phyloP scores from a whole-genome alignment of 768 basidiomycete species.

The Botryobasidium botryosum region DNA sequence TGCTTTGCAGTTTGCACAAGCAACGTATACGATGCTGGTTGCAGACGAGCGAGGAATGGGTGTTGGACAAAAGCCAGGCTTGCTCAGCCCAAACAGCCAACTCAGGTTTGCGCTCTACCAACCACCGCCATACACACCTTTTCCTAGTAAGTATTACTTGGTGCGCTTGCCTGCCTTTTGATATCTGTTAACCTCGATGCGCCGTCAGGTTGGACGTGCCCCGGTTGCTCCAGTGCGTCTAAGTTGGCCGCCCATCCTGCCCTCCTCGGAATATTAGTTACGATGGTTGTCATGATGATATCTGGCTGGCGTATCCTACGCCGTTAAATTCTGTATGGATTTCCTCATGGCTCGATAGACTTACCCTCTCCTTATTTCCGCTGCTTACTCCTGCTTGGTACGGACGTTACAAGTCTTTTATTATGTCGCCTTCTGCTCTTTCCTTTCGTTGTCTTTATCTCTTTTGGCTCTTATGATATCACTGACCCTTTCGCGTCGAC shows the following conservation, averaged over 20 bases:
- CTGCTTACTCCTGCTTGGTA: neutral
- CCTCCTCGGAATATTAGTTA: constrained; percentile 7
- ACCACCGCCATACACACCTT: constrained; percentile 50
- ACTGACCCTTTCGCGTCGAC: too few relatives aligned
- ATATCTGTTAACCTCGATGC: neutral
- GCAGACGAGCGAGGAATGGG: constrained; percentile 67
- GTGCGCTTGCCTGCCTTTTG: neutral
- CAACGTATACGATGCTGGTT: constrained; percentile 61
- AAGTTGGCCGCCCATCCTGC: constrained; percentile 6
- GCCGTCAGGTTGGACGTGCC: constrained; percentile 23
- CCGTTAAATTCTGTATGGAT: neutral
- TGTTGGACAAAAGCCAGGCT: constrained; percentile 39
- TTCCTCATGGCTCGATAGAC: neutral
- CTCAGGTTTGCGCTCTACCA: constrained; percentile 75
- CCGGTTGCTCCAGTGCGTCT: constrained; percentile 18
- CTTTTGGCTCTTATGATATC: too few relatives aligned
- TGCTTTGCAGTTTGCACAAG: constrained; percentile 52
- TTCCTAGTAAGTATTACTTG: constrained; percentile 27
- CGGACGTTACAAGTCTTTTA: too few relatives aligned
- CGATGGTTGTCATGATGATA: constrained; percentile 10
- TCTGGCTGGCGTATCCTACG: constrained; percentile 9
- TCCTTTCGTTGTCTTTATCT: too few relatives aligned
- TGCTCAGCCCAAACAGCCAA: constrained; percentile 47
- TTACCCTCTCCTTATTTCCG: neutral
- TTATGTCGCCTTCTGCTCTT: too few relatives aligned